phyloP scores from a whole-genome alignment of 2,329 filamentous ascomycete genomes.

The Clonostachys rosea region DNA sequence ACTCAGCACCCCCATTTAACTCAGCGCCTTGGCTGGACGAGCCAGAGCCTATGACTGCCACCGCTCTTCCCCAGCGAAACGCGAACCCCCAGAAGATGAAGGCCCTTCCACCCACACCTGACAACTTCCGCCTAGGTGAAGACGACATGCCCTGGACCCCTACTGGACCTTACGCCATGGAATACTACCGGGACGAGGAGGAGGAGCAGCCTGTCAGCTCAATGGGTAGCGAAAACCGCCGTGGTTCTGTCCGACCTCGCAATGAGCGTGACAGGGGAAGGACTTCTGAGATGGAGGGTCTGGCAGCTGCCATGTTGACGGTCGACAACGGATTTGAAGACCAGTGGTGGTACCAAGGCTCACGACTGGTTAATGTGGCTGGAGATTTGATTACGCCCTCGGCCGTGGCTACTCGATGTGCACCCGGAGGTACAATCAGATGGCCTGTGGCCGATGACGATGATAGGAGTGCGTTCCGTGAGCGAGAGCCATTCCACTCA shows the following conservation, averaged over 20 bases:
- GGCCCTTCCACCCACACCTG: conserved; percentile 31
- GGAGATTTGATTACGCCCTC: conserved; percentile 4
- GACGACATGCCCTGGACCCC: conserved; percentile 40
- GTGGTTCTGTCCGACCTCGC: neutral
- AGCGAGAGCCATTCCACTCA: no score
- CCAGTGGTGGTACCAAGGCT: conserved; percentile 52
- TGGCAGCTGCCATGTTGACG: conserved; percentile 50
- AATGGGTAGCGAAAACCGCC: no score
- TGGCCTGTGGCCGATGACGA: neutral
- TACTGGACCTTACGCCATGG: conserved; percentile 12
- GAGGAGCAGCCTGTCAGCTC: no score
- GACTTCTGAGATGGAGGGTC: conserved; percentile 35
- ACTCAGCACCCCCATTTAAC: conserved; percentile 42
- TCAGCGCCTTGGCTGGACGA: conserved; percentile 42
- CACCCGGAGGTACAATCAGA: neutral
- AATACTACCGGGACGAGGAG: no score
- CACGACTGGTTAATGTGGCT: conserved; percentile 11
- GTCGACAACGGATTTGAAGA: conserved; percentile 55
- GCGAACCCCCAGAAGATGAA: conserved; percentile 27
- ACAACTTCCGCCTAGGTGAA: conserved; percentile 32
- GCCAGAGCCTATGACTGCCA: conserved; percentile 17
- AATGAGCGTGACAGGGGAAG: conserved; percentile 18
- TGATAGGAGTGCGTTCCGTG: neutral
- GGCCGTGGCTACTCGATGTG: conserved; percentile 1
- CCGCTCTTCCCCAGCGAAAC: conserved; percentile 14